phyloP scores from a whole-genome alignment of 257 asterid genomes.

The Solanum pennellii region DNA sequence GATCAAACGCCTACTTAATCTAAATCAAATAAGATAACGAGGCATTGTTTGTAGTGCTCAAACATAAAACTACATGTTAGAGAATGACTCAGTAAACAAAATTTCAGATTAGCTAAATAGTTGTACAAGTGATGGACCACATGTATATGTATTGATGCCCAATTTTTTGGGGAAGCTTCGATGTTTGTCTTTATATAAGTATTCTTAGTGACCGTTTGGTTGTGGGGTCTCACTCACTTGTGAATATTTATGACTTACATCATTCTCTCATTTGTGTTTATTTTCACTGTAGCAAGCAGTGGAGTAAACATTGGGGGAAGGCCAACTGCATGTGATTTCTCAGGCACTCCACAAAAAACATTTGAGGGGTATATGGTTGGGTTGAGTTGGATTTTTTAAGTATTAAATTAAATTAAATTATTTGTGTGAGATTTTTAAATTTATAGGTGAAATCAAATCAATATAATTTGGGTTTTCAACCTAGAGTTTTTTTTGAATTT shows the following conservation, averaged over 20 bases:
- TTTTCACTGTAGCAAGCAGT: background rate
- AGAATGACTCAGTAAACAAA: background rate
- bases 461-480: no score
- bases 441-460: no score
- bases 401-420: no score
- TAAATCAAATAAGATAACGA: no score
- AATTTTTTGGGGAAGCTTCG: background rate
- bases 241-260: background rate
- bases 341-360: background rate
- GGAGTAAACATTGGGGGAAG: background rate
- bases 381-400: rapidly evolving
- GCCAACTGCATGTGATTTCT: background rate
- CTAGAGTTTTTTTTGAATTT: no score
- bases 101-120: no score
- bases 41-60: background rate
- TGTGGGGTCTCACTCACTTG: background rate
- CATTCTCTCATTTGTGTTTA: background rate
- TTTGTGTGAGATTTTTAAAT: no score
- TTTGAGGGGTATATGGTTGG: no score
- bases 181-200: background rate
- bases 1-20: no score
- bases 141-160: background rate
- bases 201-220: background rate
- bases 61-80: background rate
- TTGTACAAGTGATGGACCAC: background rate